Base-by-base conservation (phyloP, 768 basidiomycete genomes). In the Podaxis sp. region DNA sequence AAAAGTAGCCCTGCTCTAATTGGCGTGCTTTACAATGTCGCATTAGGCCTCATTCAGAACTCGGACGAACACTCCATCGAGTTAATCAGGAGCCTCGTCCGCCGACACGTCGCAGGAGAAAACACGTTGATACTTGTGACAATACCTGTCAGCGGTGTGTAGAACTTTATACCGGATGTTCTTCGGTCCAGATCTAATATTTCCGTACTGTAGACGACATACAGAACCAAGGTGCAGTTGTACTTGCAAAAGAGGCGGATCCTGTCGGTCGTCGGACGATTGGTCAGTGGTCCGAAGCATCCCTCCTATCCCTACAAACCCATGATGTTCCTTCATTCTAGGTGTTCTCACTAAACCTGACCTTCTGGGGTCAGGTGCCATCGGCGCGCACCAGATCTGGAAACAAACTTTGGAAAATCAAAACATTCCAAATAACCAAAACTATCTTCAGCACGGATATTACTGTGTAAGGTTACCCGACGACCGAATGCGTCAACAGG, bases 331-430 rank as follows among this genome's bases (percentile, higher is more conserved):
- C 12, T 9, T 12, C 8, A 50, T 50, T 46, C 1, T 64, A 90
- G 89, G 86, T 4, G 81, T 91, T 1, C 77, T 90, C 9, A 91
- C 90, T 0, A 91, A 91, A 66, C 85, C 88, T 0, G 90, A 92
- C 65, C 76, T 71, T 3, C 71, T 91, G 1, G 69, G 73, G 0
- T 47, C 65, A 0, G 85, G 85, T 9, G 75, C 80, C 2, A 77
- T 69, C 3, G 74, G 79, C 46, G 50, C 76, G 50, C 80, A 74
- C 15, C 51, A 74, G 36, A 49, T 40, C 29, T 90, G 88, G 86
- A 72, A 76, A n/a, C 74, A 79, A 0, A 75, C 85, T 2, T 71
- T 90, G 4, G 76, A 83, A 62, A 85, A 83, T 36, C 75, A 75
- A 0, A 59, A 59, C 27, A n/a, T 3, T 11, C 52, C 52, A 29